A percentile compares a stretch with the other conserved stretches of the same genome.
Conservation (phyloP, 2,329 filamentous ascomycete genomes). For the Venturia oleaginea region DNA sequence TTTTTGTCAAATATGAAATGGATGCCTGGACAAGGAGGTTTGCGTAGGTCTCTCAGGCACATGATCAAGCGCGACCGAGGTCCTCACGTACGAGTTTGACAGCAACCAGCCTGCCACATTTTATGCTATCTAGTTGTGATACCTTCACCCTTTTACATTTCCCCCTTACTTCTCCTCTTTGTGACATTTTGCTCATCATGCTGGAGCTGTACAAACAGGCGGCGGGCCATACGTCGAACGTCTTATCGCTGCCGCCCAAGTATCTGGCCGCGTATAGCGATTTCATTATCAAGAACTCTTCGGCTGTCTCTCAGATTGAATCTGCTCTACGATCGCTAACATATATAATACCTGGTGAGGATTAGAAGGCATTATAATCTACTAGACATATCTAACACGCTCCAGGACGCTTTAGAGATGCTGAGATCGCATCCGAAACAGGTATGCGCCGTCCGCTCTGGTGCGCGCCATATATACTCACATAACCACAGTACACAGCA, state of each 20-base stretch:
- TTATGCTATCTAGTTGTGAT: background rate
- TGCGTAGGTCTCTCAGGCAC: background rate
- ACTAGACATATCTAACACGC: background rate
- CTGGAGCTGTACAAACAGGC: conserved; percentile 12
- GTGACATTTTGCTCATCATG: background rate
- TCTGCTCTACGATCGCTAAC: conserved; percentile 85
- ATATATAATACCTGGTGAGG: conserved; percentile 80
- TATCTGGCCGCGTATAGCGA: conserved; percentile 69
- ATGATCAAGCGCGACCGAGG: background rate
- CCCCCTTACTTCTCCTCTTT: background rate
- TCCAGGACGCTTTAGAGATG: conserved; percentile 73
- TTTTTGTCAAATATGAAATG: too few relatives aligned
- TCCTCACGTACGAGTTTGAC: background rate
- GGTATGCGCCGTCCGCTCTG: conserved; percentile 34
- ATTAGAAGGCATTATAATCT: conserved; percentile 13
- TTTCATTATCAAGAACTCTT: conserved; percentile 91
- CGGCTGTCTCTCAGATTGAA: conserved; percentile 91
- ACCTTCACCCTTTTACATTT: background rate
- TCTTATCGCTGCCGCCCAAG: conserved; percentile 51
- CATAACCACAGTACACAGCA: conserved; percentile 56
- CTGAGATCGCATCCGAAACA: conserved; percentile 89
- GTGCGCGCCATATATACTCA: conserved; percentile 18
- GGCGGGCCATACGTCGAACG: conserved; percentile 23
- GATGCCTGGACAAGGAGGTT: background rate
- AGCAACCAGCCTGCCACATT: background rate